Evolutionary conservation across 768 basidiomycete genomes (phyloP).

Genomic region (Boletus reticuloceps): DNA sequence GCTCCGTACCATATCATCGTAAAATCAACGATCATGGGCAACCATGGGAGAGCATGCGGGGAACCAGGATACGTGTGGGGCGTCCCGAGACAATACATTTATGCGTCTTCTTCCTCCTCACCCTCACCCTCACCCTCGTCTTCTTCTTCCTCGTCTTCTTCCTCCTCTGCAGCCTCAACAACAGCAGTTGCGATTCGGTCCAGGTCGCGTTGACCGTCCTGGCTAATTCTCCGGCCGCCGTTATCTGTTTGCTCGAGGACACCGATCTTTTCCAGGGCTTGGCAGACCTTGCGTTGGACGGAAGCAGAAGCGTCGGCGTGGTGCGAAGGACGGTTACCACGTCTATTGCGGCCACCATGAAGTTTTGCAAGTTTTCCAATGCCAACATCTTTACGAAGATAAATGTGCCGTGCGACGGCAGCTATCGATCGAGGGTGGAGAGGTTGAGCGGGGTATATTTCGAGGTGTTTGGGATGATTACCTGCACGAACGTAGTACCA

Average conservation of each 20-base stretch:
- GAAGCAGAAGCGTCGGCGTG: constrained; percentile 83
- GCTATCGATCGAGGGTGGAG: constrained; percentile 44
- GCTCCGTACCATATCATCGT: constrained; percentile 42
- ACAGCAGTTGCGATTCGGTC: constrained; percentile 92
- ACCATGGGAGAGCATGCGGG: constrained; percentile 24
- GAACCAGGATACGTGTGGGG: constrained; percentile 15
- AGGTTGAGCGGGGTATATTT: background rate
- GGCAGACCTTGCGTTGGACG: constrained; percentile 94
- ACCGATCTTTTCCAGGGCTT: constrained; percentile 97
- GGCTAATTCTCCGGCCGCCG: constrained; percentile 93
- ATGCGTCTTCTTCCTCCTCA: constrained; percentile 49
- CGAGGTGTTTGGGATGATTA: constrained; percentile 38
- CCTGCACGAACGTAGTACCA: constrained; percentile 99
- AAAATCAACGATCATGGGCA: constrained; percentile 16
- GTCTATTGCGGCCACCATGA: constrained; percentile 93
- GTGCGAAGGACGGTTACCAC: constrained; percentile 96
- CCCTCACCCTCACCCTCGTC: constrained; percentile 47
- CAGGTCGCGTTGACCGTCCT: constrained; percentile 95
- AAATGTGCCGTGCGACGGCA: constrained; percentile 97
- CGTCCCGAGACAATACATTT: constrained; percentile 16
- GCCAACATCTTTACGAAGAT: constrained; percentile 97
- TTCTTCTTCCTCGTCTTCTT: constrained; percentile 67
- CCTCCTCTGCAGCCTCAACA: constrained; percentile 72
- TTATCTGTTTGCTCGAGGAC: constrained; percentile 92
- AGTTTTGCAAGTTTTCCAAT: constrained; percentile 93